phyloP scores from a whole-genome alignment of 192 early-diverging fungal genomes.

The Linderina pennispora region DNA sequence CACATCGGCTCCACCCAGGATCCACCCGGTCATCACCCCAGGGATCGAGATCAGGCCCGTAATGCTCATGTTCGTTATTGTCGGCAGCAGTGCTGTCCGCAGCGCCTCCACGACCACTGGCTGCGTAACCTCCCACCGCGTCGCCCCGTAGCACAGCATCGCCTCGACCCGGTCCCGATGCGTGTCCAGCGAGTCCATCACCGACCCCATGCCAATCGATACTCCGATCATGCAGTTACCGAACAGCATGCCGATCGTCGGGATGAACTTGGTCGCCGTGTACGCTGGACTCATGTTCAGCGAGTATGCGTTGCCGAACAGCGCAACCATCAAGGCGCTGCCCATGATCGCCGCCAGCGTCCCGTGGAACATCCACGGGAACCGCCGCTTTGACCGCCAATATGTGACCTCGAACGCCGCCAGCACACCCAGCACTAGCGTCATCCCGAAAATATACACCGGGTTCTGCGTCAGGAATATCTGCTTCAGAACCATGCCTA shows the following conservation, averaged over 20 bases:
- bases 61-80: constrained; percentile 73
- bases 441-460: constrained; percentile 54
- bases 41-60: constrained; percentile 86
- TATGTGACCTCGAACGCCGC: constrained; percentile 64
- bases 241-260: constrained; percentile 86
- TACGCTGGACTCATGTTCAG: constrained; percentile 66
- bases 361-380: constrained; percentile 64
- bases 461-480: constrained; percentile 60
- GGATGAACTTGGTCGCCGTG: constrained; percentile 71
- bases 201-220: constrained; percentile 56
- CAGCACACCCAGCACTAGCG: constrained; percentile 51
- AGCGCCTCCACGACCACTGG: constrained; percentile 71
- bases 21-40: constrained; percentile 83
- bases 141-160: constrained; percentile 66
- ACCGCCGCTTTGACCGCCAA: constrained; percentile 62
- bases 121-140: constrained; percentile 72
- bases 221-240: constrained; percentile 73
- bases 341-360: constrained; percentile 41
- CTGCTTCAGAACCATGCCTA: constrained; percentile 63
- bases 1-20: constrained; percentile 76
- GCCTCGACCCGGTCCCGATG: constrained; percentile 50
- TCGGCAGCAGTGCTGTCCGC: constrained; percentile 68
- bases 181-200: constrained; percentile 56
- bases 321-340: constrained; percentile 10
- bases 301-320: constrained; percentile 49